Base-by-base conservation (phyloP, 2,329 filamentous ascomycete species). In the Dothideomycetidae sp. region DNA sequence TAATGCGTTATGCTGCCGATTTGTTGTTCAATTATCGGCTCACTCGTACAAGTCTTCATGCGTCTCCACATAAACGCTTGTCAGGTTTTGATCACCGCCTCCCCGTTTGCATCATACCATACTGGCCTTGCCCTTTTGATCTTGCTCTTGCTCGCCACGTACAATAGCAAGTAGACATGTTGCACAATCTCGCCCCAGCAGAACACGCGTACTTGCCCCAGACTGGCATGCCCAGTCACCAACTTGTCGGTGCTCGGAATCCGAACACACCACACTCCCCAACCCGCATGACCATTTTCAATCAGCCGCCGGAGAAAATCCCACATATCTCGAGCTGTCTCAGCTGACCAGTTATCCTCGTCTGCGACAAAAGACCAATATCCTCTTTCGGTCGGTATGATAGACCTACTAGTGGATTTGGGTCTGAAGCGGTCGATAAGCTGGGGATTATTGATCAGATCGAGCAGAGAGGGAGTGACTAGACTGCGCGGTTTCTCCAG, bases 131-230 rank as follows among this genome's bases (percentile, higher is more conserved):
- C 69, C 5, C 61, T 62, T 41, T 70, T 67, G 11, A 86, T 57
- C 42, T 66, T 66, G 19, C 78, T 67, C 39, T 71, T 66, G 48
- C 78, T 88, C 0, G 75, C 79, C 10, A 85, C 58, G 52, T 81
- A 88, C 0, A 93, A 56, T 28, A 86, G 54, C 3, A 90, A 57
- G 54, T 84, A 93, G 21, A 82, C 66, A 49, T 92, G 78, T 37
- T 73, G 68, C 0, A 73, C 72, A 1, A 83, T 61, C 44, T 78
- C 70, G 0, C 81, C 85, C 77, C 81, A 93, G 50, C 81, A 82
- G 52, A 81, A 90, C 1, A 88, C 55, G 21, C 74, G 69, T 2
- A 92, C 53, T 1, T 46, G 55, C 40, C 64, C 59, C 9, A 59
- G 44, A 7, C 21, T n/a, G n/a, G 21, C 21, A 7, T n/a, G 7